Conservation (phyloP, 2,329 filamentous ascomycete genomes). For the Tricladium varicosporioides region DNA sequence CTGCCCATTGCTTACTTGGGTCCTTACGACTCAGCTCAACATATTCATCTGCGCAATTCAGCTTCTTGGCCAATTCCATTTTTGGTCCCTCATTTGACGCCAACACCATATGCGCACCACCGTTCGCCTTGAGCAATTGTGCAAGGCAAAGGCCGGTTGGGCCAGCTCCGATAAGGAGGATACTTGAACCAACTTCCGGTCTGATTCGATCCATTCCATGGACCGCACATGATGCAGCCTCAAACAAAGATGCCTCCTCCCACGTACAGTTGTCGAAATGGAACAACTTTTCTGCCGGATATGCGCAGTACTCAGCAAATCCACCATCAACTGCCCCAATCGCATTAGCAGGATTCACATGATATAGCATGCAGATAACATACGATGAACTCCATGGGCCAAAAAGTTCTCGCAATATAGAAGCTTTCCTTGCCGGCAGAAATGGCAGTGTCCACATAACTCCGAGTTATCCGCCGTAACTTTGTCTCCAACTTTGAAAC, state of each 20-base stretch:
- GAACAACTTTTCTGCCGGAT: conserved; percentile 19
- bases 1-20: conserved; percentile 16
- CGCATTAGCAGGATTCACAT: background rate
- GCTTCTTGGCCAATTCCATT: conserved; percentile 20
- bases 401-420: conserved; percentile 22
- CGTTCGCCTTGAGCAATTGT: conserved; percentile 18
- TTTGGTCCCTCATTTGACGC: conserved; percentile 17
- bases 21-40: conserved; percentile 16
- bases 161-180: conserved; percentile 17
- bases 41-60: conserved; percentile 19
- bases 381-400: conserved; percentile 21
- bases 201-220: conserved; percentile 21
- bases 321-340: conserved; percentile 14
- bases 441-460: conserved; percentile 21
- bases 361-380: background rate
- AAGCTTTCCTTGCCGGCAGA: conserved; percentile 19
- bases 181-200: conserved; percentile 21
- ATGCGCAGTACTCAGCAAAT: conserved; percentile 20
- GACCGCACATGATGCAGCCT: conserved; percentile 18
- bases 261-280: conserved; percentile 18
- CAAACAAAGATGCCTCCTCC: conserved; percentile 19
- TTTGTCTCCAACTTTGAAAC: conserved; percentile 20
- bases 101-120: conserved; percentile 19
- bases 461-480: conserved; percentile 21
- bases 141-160: conserved; percentile 17